phyloP scores from a whole-genome alignment of 164 flowering plant genomes.

The Annona squamosa region DNA sequence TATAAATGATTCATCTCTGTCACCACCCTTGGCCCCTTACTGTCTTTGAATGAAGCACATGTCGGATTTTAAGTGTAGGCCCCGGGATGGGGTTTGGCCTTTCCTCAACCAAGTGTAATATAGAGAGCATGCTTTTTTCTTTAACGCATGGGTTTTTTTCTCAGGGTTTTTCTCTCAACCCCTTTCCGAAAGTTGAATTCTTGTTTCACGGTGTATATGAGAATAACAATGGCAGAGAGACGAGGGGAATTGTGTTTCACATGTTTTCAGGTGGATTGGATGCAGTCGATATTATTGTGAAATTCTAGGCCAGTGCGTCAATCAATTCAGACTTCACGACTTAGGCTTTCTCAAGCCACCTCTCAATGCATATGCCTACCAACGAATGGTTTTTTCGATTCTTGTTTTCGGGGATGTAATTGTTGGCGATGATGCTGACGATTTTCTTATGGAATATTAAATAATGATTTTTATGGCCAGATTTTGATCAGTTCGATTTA shows the following conservation, averaged over 20 bases:
- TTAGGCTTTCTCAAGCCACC: background rate
- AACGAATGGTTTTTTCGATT: no score
- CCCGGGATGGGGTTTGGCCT: constrained; percentile 16
- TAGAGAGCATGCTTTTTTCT: constrained; percentile 20
- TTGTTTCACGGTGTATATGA: constrained; percentile 1
- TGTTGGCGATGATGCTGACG: no score
- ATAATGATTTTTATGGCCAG: no score
- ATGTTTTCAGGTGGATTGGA: background rate
- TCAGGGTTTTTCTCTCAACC: no score
- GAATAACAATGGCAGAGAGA: background rate
- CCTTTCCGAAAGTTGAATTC: background rate
- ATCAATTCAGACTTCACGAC: background rate
- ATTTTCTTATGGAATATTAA: no score
- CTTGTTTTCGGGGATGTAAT: no score
- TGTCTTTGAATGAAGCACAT: constrained; percentile 11
- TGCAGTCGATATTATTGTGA: background rate
- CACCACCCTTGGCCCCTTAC: background rate
- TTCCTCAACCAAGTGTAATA: constrained; percentile 22
- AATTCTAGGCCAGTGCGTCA: background rate
- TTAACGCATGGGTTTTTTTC: constrained; percentile 3
- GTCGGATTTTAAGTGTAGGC: constrained; percentile 9
- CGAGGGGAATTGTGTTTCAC: background rate
- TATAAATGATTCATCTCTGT: constrained; percentile 6
- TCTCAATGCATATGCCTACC: no score
- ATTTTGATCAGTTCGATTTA: no score